Base-by-base conservation (phyloP, 208 protist species). In the Acanthamoeba sp. region DNA sequence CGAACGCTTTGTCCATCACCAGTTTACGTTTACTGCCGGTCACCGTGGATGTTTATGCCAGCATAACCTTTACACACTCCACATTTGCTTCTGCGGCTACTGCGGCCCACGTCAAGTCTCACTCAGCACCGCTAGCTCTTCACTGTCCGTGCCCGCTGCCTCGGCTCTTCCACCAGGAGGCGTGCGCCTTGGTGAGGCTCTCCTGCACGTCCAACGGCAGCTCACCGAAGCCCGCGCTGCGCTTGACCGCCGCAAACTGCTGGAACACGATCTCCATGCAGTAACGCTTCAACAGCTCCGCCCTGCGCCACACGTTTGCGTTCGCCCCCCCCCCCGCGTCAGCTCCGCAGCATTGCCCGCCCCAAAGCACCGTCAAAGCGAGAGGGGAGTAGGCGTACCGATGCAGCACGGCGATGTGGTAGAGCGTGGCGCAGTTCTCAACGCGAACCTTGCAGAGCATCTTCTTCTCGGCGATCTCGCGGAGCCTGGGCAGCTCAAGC, bases 181-280 rank as follows among this genome's bases (percentile, higher is more conserved):
- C 71, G 36, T 80, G 71, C 14, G 71, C 38, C 36, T 36, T 48
- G 36, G 38, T 80, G 36, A 80, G 71, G 29, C 12, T 45, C 16
- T 36, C 29, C 36, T 48, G 71, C 29, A 80, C 14, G 36, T 80
- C 71, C 16, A 20, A 12, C 5, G 71, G 71, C 36, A 80, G 71
- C 71, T 80, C 71, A 7, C 1, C 1, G 36, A 80, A 80, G 34
- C 71, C 71, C 29, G n/a, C 0, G 9, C 29, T 80, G 38, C 71
- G 71, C 71, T 80, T 80, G 34, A 80, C 71, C 38, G 71, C 71
- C 12, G 34, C 36, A 5, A 80, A 80, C 71, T 80, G 71, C 71
- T 42, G 36, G 71, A 80, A 80, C 9, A 80, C 71, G 38, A 80
- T 45, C 38, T 80, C 71, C 71, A 80, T 48, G 36, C 71, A 80